A percentile compares a stretch with the other conserved stretches of the same genome.
phyloP scores from a whole-genome alignment of 108 stramenopile genomes.

The Skeletonema tropicum region DNA sequence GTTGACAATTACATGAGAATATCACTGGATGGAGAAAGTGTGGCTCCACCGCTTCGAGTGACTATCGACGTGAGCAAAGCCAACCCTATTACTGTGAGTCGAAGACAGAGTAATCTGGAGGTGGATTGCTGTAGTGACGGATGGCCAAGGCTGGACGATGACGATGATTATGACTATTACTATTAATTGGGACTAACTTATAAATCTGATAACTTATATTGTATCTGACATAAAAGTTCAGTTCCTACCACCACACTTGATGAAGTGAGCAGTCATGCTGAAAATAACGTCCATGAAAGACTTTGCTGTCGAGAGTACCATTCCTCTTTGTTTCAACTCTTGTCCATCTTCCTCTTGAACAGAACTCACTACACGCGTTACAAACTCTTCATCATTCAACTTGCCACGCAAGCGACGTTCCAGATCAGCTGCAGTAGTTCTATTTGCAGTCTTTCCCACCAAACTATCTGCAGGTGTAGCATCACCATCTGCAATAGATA shows the following conservation, averaged over 20 bases:
- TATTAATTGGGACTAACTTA: too few species aligned
- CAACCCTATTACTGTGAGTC: conserved; percentile 34
- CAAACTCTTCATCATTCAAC: conserved; percentile 9
- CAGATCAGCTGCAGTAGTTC: conserved; percentile 3
- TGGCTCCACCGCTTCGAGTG: conserved; percentile 21
- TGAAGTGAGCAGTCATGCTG: conserved; percentile 15
- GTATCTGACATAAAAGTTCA: not conserved
- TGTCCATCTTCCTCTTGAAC: not conserved
- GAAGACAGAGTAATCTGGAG: conserved; percentile 28
- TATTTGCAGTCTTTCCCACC: not conserved
- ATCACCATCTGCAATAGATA: not conserved
- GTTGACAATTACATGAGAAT: conserved; percentile 44
- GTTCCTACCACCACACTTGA: conserved; percentile 4
- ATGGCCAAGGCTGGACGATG: conserved; percentile 19
- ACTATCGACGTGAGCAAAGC: conserved; percentile 35
- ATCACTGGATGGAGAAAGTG: conserved; percentile 34
- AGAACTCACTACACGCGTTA: conserved; percentile 1
- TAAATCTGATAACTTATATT: too few species aligned
- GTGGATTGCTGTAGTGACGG: conserved; percentile 43
- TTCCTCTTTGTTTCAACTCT: not conserved
- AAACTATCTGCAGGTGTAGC: not conserved
- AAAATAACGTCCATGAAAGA: conserved; percentile 22
- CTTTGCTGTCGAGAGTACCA: not conserved
- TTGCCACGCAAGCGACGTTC: conserved; percentile 8
- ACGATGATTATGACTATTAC: too few species aligned